Conservation (phyloP, 2,329 filamentous ascomycete genomes). For the Berkeleyomyces basicola region DNA sequence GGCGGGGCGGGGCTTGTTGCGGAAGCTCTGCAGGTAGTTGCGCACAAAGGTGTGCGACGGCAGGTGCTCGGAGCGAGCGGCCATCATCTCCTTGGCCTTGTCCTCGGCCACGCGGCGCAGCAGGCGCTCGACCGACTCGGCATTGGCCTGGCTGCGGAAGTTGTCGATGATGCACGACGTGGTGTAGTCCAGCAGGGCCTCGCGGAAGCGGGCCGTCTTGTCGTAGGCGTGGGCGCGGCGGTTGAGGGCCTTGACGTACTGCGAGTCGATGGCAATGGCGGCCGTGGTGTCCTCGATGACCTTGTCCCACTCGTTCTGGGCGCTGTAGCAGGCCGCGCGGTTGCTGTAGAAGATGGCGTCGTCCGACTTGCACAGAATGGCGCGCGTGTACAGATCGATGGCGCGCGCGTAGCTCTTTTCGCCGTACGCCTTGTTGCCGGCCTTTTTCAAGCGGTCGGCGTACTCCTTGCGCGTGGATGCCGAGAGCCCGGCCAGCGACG, state of each 20-base stretch:
- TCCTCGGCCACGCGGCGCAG: conserved; percentile 94
- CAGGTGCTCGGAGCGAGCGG: conserved; percentile 70
- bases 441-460: conserved; percentile 81
- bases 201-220: conserved; percentile 76
- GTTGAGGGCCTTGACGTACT: conserved; percentile 97
- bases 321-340: conserved; percentile 92
- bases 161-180: conserved; percentile 98
- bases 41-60: conserved; percentile 93
- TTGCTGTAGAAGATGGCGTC: conserved; percentile 99
- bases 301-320: conserved; percentile 82
- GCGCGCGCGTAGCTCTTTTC: conserved; percentile 85
- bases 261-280: conserved; percentile 78
- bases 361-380: conserved; percentile 91
- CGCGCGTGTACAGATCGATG: conserved; percentile 89
- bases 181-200: conserved; percentile 92
- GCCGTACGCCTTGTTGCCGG: conserved; percentile 91
- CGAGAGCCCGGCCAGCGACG: conserved; percentile 33
- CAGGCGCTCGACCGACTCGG: conserved; percentile 77
- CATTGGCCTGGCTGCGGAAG: conserved; percentile 82
- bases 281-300: conserved; percentile 95
- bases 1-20: conserved; percentile 58
- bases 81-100: conserved; percentile 80
- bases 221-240: conserved; percentile 93
- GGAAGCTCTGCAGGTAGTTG: conserved; percentile 98
- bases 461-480: conserved; percentile 65